Evolutionary conservation across 371 early-diverging fungal species (phyloP), one percentile per base, ranked within the genome.

Genomic region (Rhizopus delemar): DNA sequence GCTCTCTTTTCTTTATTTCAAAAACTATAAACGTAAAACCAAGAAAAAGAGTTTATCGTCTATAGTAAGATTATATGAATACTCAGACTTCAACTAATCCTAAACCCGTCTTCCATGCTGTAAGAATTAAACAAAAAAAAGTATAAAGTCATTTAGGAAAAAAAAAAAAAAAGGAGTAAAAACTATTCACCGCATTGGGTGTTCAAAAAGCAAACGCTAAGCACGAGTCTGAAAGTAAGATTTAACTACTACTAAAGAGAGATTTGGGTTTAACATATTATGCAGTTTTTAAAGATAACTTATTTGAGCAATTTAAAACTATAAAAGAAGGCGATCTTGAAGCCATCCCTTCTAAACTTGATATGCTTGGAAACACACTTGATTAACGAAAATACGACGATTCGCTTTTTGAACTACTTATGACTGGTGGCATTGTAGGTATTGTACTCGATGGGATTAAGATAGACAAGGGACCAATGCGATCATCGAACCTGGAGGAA

Each of bases 321-420:
- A 76, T 83, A 41, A 72, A 83, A 53, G 83, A 87, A 57, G 88
- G 84, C 53, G 83, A 90, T 71, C 89, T 90, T 74, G 83, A 87
- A 51, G 83, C 81, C 54, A 76, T 92, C 56, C 82, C 88, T 39
- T 57, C 76, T 66, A 82, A 84, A 63, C 86, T 96, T 63, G 96
- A 96, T 77, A 69, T 71, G 33, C 87, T 88, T 53, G 93, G 90
- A 57, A 90, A 90, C 63, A 91, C 90, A 64, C 88, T 95, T 66
- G 95, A 95, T 66, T 93, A 91, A 81, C 90, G 92, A 72, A 89
- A 92, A 69, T 96, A 96, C 90, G 92, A 88, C 60, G 96, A 96
- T 66, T 81, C 91, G 34, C 85, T 96, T 62, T 96, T 94, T 75
- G 96, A 96, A 82, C 76, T 94, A 52, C 78, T 95, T 68, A 86